These are phyloP conservation scores for Boletus holoroseus DNA, from an alignment of 1,284 basidiomycete species.

Conservation along the genomic window DNA sequence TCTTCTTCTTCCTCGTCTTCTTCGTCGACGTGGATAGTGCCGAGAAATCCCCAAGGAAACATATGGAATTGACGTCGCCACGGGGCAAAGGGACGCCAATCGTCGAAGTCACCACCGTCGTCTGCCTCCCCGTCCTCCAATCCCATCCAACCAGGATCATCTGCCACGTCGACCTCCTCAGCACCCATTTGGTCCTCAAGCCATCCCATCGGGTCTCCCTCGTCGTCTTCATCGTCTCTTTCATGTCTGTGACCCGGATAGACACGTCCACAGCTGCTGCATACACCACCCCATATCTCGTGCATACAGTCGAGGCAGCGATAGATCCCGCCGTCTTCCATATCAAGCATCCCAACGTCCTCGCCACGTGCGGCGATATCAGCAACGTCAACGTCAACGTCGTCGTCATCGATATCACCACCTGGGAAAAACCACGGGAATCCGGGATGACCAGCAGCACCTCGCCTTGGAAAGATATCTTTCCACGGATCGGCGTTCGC, in stretches of 20 bases:
- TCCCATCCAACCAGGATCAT: slow-evolving; percentile 36
- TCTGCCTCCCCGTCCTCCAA: slow-evolving; percentile 36
- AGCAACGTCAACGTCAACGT: slow-evolving; percentile 16
- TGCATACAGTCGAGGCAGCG: slow-evolving; percentile 71
- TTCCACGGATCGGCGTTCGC: slow-evolving; percentile 51
- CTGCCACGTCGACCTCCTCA: slow-evolving; percentile 29
- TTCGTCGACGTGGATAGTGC: slow-evolving; percentile 23
- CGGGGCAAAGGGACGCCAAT: slow-evolving; percentile 21
- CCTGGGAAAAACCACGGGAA: slow-evolving; percentile 21
- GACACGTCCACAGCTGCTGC: slow-evolving; percentile 51
- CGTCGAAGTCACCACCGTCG: slow-evolving; percentile 25
- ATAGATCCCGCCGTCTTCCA: slow-evolving; percentile 64
- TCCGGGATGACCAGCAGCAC: not conserved
- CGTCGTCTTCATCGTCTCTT: slow-evolving; percentile 34
- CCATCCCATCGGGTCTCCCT: slow-evolving; percentile 35
- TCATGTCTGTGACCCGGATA: slow-evolving; percentile 49
- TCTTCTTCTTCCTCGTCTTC: slow-evolving; percentile 30
- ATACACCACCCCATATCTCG: slow-evolving; percentile 64
- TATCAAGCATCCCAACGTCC: slow-evolving; percentile 57
- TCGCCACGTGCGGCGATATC: slow-evolving; percentile 28
- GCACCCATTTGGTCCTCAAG: slow-evolving; percentile 36
- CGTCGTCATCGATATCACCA: slow-evolving; percentile 16
- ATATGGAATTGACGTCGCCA: slow-evolving; percentile 18
- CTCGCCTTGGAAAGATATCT: slow-evolving; percentile 46
- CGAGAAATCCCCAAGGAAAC: slow-evolving; percentile 19